Evolutionary conservation across 371 early-diverging fungal species (phyloP).

Genomic region (Mortierella sp.): DNA sequence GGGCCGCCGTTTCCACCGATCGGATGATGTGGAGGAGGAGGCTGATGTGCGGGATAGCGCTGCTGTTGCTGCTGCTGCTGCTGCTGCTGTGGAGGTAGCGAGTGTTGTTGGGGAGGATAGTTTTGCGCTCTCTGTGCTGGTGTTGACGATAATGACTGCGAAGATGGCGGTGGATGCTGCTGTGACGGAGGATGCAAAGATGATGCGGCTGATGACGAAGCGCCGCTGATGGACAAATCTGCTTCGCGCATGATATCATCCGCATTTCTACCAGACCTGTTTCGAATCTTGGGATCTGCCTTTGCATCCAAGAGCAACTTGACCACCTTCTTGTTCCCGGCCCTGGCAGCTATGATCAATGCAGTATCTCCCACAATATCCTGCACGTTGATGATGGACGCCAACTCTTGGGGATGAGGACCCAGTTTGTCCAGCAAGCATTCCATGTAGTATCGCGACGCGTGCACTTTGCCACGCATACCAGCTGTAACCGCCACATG

Average conservation of each 20-base stretch:
- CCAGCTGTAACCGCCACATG: constrained; percentile 88
- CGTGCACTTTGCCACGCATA: constrained; percentile 76
- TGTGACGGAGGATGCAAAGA: background rate
- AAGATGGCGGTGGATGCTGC: constrained; percentile 13
- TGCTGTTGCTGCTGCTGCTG: constrained; percentile 4
- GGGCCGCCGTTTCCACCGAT: background rate
- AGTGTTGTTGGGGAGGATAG: too few relatives aligned
- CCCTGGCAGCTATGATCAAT: constrained; percentile 85
- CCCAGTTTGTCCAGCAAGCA: constrained; percentile 77
- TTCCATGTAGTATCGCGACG: constrained; percentile 90
- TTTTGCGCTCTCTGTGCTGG: background rate
- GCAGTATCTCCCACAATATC: constrained; percentile 94
- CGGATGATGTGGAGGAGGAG: too few relatives aligned
- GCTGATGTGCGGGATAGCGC: constrained; percentile 1
- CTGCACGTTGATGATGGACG: constrained; percentile 82
- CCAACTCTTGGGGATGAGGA: constrained; percentile 65
- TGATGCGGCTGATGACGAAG: background rate
- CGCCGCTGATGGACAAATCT: constrained; percentile 30
- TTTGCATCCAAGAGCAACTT: constrained; percentile 83
- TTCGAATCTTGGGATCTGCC: constrained; percentile 79
- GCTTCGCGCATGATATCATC: constrained; percentile 65
- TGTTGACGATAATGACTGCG: background rate
- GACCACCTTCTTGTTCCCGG: constrained; percentile 80
- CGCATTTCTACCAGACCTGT: constrained; percentile 79
- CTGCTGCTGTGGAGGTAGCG: constrained; percentile 5